Conservation (phyloP, 139 green algal genomes). For the Mychonastes homosphaera region DNA sequence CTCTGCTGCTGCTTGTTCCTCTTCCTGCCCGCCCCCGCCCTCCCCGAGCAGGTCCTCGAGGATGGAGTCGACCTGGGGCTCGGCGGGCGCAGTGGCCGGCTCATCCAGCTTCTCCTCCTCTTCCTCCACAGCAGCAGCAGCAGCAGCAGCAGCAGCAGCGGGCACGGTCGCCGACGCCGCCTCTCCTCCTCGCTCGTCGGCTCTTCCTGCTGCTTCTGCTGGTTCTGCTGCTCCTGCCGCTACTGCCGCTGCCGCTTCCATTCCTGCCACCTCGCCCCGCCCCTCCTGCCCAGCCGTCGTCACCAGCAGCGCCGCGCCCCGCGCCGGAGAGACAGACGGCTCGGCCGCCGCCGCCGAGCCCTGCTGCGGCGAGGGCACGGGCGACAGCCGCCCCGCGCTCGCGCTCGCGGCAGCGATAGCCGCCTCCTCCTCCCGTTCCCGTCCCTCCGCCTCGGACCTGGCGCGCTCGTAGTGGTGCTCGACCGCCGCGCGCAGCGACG, state of each 20-base stretch:
- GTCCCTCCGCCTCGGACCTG: too few relatives aligned
- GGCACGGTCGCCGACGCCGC: neutral
- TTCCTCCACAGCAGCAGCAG: neutral
- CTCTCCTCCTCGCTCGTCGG: neutral
- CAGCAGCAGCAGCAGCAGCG: neutral
- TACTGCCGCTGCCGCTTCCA: neutral
- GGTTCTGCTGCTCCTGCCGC: neutral
- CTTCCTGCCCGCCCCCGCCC: too few relatives aligned
- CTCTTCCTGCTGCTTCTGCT: neutral
- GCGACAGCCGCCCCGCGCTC: too few relatives aligned
- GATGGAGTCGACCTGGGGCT: conserved; percentile 3
- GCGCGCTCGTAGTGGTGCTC: neutral
- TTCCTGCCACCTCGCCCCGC: too few relatives aligned
- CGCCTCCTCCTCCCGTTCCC: too few relatives aligned
- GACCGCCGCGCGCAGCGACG: conserved; percentile 31
- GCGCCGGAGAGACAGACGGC: too few relatives aligned
- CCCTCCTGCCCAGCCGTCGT: neutral
- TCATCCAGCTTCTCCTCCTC: neutral
- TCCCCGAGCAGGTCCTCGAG: conserved; percentile 1
- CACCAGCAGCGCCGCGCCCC: conserved; percentile 19
- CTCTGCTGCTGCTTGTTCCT: too few relatives aligned
- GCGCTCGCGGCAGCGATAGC: too few relatives aligned
- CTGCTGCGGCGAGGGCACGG: too few relatives aligned
- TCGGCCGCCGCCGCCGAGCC: too few relatives aligned
- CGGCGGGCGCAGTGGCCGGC: too few relatives aligned